Evolutionary conservation across 345 rosid species (phyloP), one percentile per base, ranked within the genome.

Genomic region (Corchorus olitorius): DNA sequence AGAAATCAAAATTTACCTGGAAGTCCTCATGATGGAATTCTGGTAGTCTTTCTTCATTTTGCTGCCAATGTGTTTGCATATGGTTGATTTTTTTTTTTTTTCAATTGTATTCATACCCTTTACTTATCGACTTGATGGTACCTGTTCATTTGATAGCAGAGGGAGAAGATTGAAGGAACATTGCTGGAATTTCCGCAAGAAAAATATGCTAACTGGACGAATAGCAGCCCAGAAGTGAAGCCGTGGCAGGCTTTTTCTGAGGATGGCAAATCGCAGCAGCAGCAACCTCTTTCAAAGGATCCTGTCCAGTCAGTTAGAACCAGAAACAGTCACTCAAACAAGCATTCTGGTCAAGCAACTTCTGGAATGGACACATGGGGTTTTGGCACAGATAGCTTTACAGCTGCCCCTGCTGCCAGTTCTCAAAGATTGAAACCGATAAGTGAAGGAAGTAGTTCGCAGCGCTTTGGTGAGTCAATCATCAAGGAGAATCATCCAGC

Each of bases 231-330:
- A 2, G 95, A 81, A 73, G 75, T 84, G 37, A 87, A 85, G 70
- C 65, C 89, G 64, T 94, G 98, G 99, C 93, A 88, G 75, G 93
- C 98, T 48, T 97, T 97, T 77, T 68, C 90, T 0, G 92, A 88
- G 63, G 90, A 87, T 59, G 66, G 84, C 8, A 86, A 89, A 77
- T 84, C 81, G 0, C 88, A 77, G 72, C 78, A 80, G 69, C 73
- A 56, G 69, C 85, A 82, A 77, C 82, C 85, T 75, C 70, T 74
- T 60, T 75, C 88, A 55, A 87, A 81, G 78, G 86, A 79, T 61
- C 75, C 59, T 56, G 76, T 48, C 5, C 89, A 83, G 55, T 90
- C 94, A 22, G 90, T 85, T 55, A 81, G 93, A 75, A 85, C 88
- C 20, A 86, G 83, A 83, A 84, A 82, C 52, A 79, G 81, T 74